Evolutionary conservation across 2,329 filamentous ascomycete species (phyloP).

Genomic region (Scorias spongiosa): DNA sequence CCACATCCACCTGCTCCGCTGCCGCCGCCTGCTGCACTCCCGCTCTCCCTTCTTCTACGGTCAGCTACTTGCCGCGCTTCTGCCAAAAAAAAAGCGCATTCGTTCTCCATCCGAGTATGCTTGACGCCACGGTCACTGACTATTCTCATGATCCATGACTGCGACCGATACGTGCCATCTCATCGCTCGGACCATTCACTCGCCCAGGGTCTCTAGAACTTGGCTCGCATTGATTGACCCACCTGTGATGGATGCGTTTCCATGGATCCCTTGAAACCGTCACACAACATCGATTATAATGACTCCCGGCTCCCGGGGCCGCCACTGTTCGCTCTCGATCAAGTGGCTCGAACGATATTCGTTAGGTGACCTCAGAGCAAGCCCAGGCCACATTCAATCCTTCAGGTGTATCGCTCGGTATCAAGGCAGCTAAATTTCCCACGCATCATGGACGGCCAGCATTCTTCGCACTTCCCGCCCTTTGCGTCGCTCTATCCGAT

Average conservation of each 20-base stretch:
- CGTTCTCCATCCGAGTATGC: no score
- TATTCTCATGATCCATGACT: background rate
- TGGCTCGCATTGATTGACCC: background rate
- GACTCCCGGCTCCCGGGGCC: background rate
- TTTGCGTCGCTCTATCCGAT: constrained; percentile 16
- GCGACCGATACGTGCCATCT: background rate
- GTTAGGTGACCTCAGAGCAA: background rate
- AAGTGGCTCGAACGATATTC: background rate
- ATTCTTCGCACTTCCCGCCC: constrained; percentile 14
- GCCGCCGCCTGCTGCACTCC: no score
- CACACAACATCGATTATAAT: background rate
- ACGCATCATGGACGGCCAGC: constrained; percentile 15
- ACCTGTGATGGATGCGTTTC: background rate
- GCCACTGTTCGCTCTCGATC: background rate
- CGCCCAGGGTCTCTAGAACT: background rate
- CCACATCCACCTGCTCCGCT: no score
- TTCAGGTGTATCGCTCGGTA: background rate
- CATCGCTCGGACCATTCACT: background rate
- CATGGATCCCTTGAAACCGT: background rate
- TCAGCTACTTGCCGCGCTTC: no score
- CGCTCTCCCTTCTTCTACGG: no score
- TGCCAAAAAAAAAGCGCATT: no score
- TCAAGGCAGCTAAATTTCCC: no score
- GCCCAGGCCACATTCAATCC: background rate
- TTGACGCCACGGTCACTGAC: background rate